phyloP scores from a whole-genome alignment of 441 rosid species.

The Pelargonium myrrhifolium region DNA sequence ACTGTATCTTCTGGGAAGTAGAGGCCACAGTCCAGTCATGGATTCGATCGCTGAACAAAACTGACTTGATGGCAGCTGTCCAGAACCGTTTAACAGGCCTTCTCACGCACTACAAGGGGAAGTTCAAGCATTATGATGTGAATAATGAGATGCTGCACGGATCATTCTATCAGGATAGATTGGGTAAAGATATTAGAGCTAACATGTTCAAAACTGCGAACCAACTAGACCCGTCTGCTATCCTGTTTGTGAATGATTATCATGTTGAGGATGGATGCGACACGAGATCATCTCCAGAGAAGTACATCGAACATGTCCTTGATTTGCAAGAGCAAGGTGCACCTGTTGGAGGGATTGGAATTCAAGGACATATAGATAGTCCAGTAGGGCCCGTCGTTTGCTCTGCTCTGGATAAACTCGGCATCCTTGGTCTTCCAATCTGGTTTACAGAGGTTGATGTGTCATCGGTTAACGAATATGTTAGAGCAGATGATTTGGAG shows the following conservation, averaged over 20 bases:
- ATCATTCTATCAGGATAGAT: slow-evolving; percentile 61
- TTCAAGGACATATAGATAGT: slow-evolving; percentile 79
- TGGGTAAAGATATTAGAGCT: slow-evolving; percentile 57
- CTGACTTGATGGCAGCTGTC: slow-evolving; percentile 48
- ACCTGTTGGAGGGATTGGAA: slow-evolving; percentile 73
- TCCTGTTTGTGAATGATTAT: slow-evolving; percentile 77
- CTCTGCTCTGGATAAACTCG: slow-evolving; percentile 65
- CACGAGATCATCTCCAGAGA: slow-evolving; percentile 56
- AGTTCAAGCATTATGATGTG: slow-evolving; percentile 80
- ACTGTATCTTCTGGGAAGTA: slow-evolving; percentile 93
- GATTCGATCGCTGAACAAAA: slow-evolving; percentile 53
- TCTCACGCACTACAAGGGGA: slow-evolving; percentile 66
- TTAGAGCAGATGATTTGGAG: slow-evolving; percentile 78
- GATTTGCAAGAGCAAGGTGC: slow-evolving; percentile 76
- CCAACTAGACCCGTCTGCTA: slow-evolving; percentile 67
- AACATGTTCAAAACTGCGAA: slow-evolving; percentile 70
- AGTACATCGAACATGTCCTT: slow-evolving; percentile 52
- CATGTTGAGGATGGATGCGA: slow-evolving; percentile 77
- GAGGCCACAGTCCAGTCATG: slow-evolving; percentile 62
- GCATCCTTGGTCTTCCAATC: slow-evolving; percentile 66
- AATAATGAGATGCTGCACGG: slow-evolving; percentile 96
- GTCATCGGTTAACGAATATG: slow-evolving; percentile 56
- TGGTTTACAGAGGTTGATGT: slow-evolving; percentile 96
- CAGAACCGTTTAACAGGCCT: slow-evolving; percentile 63
- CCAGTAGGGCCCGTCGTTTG: slow-evolving; percentile 72